A percentile compares a stretch with the other conserved stretches of the same genome.
phyloP scores from a whole-genome alignment of 768 basidiomycete species.

The Phanerochaete sordida region DNA sequence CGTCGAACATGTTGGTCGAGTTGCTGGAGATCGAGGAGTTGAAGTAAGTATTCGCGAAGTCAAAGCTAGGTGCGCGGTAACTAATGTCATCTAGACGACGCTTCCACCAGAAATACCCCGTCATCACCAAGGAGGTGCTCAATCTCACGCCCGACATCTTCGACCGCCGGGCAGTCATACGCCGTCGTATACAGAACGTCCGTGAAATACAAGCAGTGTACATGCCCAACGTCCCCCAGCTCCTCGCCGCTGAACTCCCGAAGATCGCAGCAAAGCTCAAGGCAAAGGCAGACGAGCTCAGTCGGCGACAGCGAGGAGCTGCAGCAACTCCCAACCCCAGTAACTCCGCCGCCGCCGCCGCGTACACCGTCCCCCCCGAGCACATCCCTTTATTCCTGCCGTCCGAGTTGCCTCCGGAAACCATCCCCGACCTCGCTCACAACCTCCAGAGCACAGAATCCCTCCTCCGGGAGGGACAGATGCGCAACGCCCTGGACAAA shows the following conservation, averaged over 20 bases:
- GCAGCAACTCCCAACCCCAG: no score
- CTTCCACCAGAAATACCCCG: no score
- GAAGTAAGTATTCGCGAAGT: no score
- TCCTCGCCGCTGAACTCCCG: background rate
- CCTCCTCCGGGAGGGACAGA: constrained; percentile 14
- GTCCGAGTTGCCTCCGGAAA: constrained; percentile 12
- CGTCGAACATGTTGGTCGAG: no score
- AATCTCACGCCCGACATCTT: background rate
- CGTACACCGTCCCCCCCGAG: no score
- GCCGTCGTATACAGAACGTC: constrained; percentile 2
- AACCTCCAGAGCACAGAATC: constrained; percentile 3
- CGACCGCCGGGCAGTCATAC: background rate
- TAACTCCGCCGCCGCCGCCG: no score
- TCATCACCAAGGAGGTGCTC: no score
- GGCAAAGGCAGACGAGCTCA: constrained; percentile 2
- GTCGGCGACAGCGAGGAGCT: constrained; percentile 2
- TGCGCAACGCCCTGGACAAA: constrained; percentile 11
- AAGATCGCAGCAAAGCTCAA: no score
- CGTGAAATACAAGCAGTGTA: constrained; percentile 9
- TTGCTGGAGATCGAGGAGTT: no score
- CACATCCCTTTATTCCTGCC: constrained; percentile 17
- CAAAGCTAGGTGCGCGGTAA: no score
- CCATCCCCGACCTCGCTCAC: background rate
- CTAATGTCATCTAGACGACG: no score
- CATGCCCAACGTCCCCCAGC: constrained; percentile 14